Percentiles rank a stretch among this genome's conserved stretches.
These are phyloP conservation scores for Fereydounia khargensis DNA, from an alignment of 1,284 basidiomycete genomes.

Conservation along the genomic window DNA sequence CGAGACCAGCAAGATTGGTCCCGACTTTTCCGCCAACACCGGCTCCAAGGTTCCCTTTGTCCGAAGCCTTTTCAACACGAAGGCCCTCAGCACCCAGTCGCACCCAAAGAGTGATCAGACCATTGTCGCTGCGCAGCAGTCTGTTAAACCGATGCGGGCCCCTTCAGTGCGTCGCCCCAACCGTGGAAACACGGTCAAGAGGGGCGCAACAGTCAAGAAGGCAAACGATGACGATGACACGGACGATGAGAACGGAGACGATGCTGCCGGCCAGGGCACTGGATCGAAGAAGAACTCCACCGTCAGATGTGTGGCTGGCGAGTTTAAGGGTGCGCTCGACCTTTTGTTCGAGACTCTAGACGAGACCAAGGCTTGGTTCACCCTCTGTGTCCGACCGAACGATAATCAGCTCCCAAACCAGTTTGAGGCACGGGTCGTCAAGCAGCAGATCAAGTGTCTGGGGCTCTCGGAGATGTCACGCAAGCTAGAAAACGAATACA, in stretches of 20 bases:
- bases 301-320: slow-evolving; percentile 72
- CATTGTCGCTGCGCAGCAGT: slow-evolving; percentile 88
- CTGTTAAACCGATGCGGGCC: slow-evolving; percentile 85
- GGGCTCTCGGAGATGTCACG: slow-evolving; percentile 72
- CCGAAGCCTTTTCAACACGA: slow-evolving; percentile 79
- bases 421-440: slow-evolving; percentile 84
- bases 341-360: slow-evolving; percentile 83
- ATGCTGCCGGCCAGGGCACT: slow-evolving; percentile 14
- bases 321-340: slow-evolving; percentile 78
- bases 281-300: slow-evolving; percentile 15
- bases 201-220: slow-evolving; percentile 58
- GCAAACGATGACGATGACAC: slow-evolving; percentile 64
- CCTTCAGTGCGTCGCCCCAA: slow-evolving; percentile 64
- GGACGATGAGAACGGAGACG: slow-evolving; percentile 40
- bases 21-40: slow-evolving; percentile 22
- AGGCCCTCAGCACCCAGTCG: slow-evolving; percentile 81
- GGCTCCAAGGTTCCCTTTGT: slow-evolving; percentile 69
- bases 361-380: slow-evolving; percentile 86
- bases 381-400: slow-evolving; percentile 90
- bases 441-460: slow-evolving; percentile 81
- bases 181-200: slow-evolving; percentile 38
- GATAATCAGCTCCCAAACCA: slow-evolving; percentile 92
- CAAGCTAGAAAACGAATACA: slow-evolving; percentile 49
- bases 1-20: slow-evolving; percentile 46
- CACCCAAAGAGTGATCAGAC: slow-evolving; percentile 90